Evolutionary conservation across 2,329 filamentous ascomycete genomes (phyloP).

Genomic region (Alternaria ethzedia): DNA sequence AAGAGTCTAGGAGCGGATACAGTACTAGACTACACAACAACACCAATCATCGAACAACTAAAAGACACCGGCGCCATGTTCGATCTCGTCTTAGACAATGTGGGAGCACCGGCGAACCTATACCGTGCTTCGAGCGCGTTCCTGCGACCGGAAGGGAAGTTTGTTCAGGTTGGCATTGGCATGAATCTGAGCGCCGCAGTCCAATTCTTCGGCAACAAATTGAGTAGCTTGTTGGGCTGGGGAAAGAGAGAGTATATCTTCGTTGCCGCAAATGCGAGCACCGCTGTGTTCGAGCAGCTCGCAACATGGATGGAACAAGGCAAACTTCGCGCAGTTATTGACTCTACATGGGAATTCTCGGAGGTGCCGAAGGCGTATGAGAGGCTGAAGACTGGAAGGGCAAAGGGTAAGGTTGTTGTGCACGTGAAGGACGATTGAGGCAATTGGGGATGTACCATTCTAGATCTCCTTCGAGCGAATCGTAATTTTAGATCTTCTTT

Average conservation of each 20-base stretch:
- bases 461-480: background rate
- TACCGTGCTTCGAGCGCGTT: constrained; percentile 10
- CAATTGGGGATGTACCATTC: background rate
- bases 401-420: constrained; percentile 64
- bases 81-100: constrained; percentile 62
- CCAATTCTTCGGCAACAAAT: background rate
- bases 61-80: constrained; percentile 55
- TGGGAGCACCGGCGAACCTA: constrained; percentile 49
- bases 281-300: constrained; percentile 46
- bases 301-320: constrained; percentile 62
- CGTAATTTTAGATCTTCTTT: background rate
- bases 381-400: constrained; percentile 60
- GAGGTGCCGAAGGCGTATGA: constrained; percentile 62
- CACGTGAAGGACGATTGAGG: constrained; percentile 9
- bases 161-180: constrained; percentile 2
- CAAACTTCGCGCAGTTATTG: constrained; percentile 62
- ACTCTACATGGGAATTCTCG: constrained; percentile 60
- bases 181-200: background rate
- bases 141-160: constrained; percentile 10
- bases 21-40: constrained; percentile 62
- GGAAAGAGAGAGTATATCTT: constrained; percentile 7
- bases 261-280: constrained; percentile 35
- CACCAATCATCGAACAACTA: constrained; percentile 55
- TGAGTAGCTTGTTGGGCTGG: background rate
- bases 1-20: constrained; percentile 64